phyloP scores from a whole-genome alignment of 2,329 filamentous ascomycete genomes.

The Talaromyces islandicus region DNA sequence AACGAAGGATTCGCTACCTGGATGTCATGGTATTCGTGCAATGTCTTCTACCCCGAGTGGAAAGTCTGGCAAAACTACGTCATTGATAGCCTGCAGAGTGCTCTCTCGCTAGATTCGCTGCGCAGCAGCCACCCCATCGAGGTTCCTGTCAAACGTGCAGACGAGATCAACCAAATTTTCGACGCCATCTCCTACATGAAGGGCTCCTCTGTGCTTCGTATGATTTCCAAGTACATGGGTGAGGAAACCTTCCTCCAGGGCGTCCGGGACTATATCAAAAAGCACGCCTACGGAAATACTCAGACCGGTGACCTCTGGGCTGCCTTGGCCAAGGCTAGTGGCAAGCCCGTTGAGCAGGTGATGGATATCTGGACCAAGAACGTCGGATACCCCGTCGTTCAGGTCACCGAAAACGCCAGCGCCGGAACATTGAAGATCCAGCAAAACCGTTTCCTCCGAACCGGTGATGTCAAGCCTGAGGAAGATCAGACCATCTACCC shows the following conservation, averaged over 20 bases:
- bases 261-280: slow-evolving; percentile 84
- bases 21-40: slow-evolving; percentile 93
- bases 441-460: slow-evolving; percentile 91
- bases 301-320: slow-evolving; percentile 87
- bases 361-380: slow-evolving; percentile 98
- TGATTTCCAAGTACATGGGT: slow-evolving; percentile 93
- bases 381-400: slow-evolving; percentile 85
- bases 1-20: slow-evolving; percentile 90
- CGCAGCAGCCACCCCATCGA: slow-evolving; percentile 95
- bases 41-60: slow-evolving; percentile 95
- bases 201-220: slow-evolving; percentile 89
- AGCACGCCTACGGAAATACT: slow-evolving; percentile 95
- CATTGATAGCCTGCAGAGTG: slow-evolving; percentile 83
- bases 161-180: slow-evolving; percentile 97
- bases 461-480: slow-evolving; percentile 86
- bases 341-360: slow-evolving; percentile 81
- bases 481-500: slow-evolving; percentile 86
- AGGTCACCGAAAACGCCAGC: slow-evolving; percentile 68
- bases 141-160: slow-evolving; percentile 88
- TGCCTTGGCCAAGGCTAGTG: slow-evolving; percentile 78
- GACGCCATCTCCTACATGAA: slow-evolving; percentile 97
- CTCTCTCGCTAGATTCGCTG: slow-evolving; percentile 79
- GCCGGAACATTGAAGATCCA: slow-evolving; percentile 74
- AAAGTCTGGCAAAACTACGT: slow-evolving; percentile 97
- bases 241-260: slow-evolving; percentile 92